Base-by-base conservation (phyloP, 2,329 filamentous ascomycete species). In the Diplodia seriata region DNA sequence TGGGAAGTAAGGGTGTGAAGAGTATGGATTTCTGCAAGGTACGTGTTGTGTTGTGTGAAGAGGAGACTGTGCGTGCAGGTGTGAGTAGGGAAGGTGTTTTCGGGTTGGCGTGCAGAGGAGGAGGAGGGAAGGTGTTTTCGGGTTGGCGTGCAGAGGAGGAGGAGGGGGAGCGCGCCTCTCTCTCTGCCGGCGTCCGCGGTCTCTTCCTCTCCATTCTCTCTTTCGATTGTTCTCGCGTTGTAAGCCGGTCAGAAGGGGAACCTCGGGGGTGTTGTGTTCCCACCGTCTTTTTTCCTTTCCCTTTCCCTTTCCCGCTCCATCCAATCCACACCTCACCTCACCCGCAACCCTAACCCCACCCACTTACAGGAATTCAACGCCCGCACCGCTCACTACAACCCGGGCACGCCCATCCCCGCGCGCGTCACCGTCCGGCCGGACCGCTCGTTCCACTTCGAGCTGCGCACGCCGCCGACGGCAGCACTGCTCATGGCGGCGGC, bases 11-110 rank as follows among this genome's bases (percentile, higher is more conserved):
- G 85, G 95, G 95, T 85, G 91, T 99, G 70, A 99, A 99, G 85
- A 96, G 92, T 68, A 99, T 99, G 90, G 95, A 99, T 82, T 99
- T 98, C 80, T 98, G 95, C 89, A 98, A 98, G 87, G 94, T 97
- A 79, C 68, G 77, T 66, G 1, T 18, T 4, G 26, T 26, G 26
- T 4, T 4, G 26, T 26, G 26, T 4, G 26, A 26, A 26, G 26
- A 26, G 26, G 26, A 4, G 26, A 26, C 26, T 38, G 9, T 3
- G 36, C 8, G 40, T 47, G 1, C n/a, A 12, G n/a, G 40, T 47
- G 3, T 20, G 40, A 8, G 40, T 43, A 18, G 15, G n/a, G 18
- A 12, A 11, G 7, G 14, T 23, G 3, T 23, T 20, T 36, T 59
- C 29, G 18, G 14, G 18, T 15, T 15, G 11, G n/a, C 11, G 11